Evolutionary conservation across 1,284 basidiomycete genomes (phyloP), one percentile per base, ranked within the genome.

Genomic region (Ustilago bromivora): DNA sequence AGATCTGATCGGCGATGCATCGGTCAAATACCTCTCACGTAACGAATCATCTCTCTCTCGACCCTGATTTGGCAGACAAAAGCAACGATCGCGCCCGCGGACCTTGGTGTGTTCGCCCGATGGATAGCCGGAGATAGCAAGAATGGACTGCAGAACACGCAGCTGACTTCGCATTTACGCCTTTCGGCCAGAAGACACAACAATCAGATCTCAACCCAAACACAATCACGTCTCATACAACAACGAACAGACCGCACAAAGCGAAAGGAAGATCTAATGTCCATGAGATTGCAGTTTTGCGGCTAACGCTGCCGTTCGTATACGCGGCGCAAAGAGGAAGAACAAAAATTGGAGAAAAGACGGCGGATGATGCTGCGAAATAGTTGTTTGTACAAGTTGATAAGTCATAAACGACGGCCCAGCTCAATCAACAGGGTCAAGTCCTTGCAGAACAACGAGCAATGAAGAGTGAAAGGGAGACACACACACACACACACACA

Each of bases 261-360:
- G 40, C 23, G 23, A 41, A 10, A 52, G 36, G 55, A 28, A 51
- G 41, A 57, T 67, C 54, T 49, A 61, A 41, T 61, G 58, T 67
- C 65, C 57, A 55, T 67, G 23, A 38, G 36, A 61, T 61, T 55
- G 65, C 65, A 32, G 35, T 59, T 52, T 59, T 59, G 51, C 52
- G 51, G 57, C 52, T 41, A 49, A 41, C 28, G 0, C n/a, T 10
- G 35, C 19, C 31, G 23, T n/a, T 11, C 46, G n/a, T 9, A 15
- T 49, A 28, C 54, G 54, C 38, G 19, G 36, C 35, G 35, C 35
- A 19, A 38, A 40, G 10, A 49, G 57, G 17, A 23, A 36, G 57
- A 43, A 43, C 52, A 34, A n/a, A 54, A 36, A 19, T 40, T 51
- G 28, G 49, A 51, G 49, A 51, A 51, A 28, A n/a, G 43, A 46